phyloP scores from a whole-genome alignment of 2,329 filamentous ascomycete genomes.

The Aspergillus clavatus region DNA sequence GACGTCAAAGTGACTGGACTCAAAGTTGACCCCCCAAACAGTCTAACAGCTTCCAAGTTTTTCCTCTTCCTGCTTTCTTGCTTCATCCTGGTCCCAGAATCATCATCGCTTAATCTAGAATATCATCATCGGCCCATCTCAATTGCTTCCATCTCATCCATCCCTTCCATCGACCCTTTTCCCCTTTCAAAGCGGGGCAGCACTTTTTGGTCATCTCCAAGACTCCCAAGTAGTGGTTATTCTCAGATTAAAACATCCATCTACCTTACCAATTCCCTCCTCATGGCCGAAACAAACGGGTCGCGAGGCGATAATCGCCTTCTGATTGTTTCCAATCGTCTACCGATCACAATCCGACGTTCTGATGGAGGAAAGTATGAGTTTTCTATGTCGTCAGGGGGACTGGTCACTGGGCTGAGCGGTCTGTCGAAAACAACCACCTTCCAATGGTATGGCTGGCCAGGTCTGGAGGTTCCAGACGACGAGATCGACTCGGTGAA shows the following conservation, averaged over 20 bases:
- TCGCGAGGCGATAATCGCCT: constrained; percentile 44
- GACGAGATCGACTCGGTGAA: constrained; percentile 68
- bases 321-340: constrained; percentile 81
- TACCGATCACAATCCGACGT: constrained; percentile 91
- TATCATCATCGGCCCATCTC: background rate
- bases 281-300: constrained; percentile 7
- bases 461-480: constrained; percentile 81
- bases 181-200: background rate
- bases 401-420: constrained; percentile 82
- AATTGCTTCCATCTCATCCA: background rate
- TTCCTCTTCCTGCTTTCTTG: background rate
- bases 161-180: background rate
- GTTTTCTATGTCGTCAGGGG: constrained; percentile 91
- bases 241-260: no score
- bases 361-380: constrained; percentile 80
- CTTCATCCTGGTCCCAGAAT: constrained; percentile 3
- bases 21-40: no score
- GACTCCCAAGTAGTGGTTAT: no score
- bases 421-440: constrained; percentile 82
- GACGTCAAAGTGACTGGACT: background rate
- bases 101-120: background rate
- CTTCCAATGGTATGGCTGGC: constrained; percentile 97
- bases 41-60: background rate
- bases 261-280: background rate
- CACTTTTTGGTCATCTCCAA: background rate